Conservation (phyloP, 2,329 filamentous ascomycete genomes). For the Microsporum canis region DNA sequence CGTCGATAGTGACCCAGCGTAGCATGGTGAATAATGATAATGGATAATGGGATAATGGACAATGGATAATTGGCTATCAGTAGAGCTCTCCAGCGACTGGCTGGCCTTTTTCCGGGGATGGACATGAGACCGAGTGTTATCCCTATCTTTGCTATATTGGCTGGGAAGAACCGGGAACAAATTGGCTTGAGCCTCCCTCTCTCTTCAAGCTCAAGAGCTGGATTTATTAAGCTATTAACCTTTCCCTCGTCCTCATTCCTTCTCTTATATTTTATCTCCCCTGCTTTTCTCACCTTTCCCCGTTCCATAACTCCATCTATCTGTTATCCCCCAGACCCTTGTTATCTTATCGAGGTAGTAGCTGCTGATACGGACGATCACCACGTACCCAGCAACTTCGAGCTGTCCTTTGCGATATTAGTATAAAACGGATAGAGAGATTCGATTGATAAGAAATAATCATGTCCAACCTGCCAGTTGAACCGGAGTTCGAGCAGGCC, state of each 20-base stretch:
- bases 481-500: slow-evolving; percentile 98
- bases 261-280: slow-evolving; percentile 11
- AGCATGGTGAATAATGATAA: not conserved
- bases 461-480: slow-evolving; percentile 74
- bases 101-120: not conserved
- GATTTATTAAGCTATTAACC: not conserved
- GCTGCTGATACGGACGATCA: not conserved
- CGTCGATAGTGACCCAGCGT: not conserved
- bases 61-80: not conserved
- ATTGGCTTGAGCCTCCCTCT: not conserved
- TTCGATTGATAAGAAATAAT: not conserved
- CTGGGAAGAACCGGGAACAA: not conserved
- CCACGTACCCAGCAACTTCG: not conserved
- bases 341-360: not conserved
- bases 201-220: not conserved
- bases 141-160: not conserved
- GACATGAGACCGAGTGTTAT: not conserved
- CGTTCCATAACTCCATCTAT: slow-evolving; percentile 6
- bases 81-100: not conserved
- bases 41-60: not conserved
- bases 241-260: not conserved
- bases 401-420: not conserved
- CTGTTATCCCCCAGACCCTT: not conserved
- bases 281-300: slow-evolving; percentile 12
- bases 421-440: not conserved